phyloP scores from a whole-genome alignment of 495 filamentous ascomycete species.

The Penicillium turbatum region DNA sequence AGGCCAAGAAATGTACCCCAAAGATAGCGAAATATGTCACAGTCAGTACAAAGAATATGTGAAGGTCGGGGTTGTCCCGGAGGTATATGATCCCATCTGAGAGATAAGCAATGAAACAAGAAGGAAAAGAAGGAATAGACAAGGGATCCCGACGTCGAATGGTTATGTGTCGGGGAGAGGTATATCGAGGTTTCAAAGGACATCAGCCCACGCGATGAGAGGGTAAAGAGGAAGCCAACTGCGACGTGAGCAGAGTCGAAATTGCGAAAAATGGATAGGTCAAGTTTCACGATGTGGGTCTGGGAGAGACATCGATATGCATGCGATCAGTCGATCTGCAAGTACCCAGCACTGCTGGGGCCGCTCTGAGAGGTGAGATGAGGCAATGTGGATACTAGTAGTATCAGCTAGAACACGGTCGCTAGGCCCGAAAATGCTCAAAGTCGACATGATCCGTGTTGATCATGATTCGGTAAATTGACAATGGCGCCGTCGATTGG shows the following conservation, averaged over 20 bases:
- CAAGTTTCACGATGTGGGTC: background rate
- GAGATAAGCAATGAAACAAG: background rate
- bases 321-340: constrained; percentile 1
- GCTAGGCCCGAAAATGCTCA: constrained; percentile 4
- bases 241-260: background rate
- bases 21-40: constrained; percentile 11
- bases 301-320: background rate
- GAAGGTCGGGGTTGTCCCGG: background rate
- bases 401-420: constrained; percentile 15
- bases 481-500: constrained; percentile 20
- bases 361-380: background rate
- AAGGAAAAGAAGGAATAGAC: background rate
- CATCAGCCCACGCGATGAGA: no score
- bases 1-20: constrained; percentile 17
- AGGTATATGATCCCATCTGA: background rate
- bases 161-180: background rate
- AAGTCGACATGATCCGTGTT: constrained; percentile 7
- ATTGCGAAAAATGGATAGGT: background rate
- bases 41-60: constrained; percentile 10
- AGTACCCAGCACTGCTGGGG: background rate
- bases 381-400: constrained; percentile 13
- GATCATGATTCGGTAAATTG: constrained; percentile 5
- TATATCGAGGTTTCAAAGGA: constrained; percentile 6
- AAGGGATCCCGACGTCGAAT: background rate
- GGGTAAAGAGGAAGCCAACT: background rate